Evolutionary conservation across 768 basidiomycete genomes (phyloP), one percentile per base, ranked within the genome.

Genomic region (Punctularia strigosozonata): DNA sequence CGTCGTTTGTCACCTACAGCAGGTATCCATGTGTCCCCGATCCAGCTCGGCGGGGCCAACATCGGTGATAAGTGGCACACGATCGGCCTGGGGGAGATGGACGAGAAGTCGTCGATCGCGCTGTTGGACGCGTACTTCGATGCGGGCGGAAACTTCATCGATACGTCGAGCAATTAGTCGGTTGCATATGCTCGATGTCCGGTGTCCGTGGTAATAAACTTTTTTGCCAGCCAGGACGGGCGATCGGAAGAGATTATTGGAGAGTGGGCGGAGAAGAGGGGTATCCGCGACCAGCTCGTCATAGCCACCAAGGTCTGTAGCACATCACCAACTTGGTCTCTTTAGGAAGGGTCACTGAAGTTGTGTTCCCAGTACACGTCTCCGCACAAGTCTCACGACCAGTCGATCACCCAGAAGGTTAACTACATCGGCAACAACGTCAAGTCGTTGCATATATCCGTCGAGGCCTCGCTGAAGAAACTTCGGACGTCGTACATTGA

Each of bases 31-130:
- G 71, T 72, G 13, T 73, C 71, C 2, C 69, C 71, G 0, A 49
- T 73, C 15, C 55, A 57, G 22, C 62, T 73, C 20, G 69, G 71
- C 3, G 69, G 59, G 3, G 65, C 67, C 67, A 67, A 56, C 51
- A 63, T 71, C 24, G 68, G 69, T 5, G 61, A 68, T 43, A 57
- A 63, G 36, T 69, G 68, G 68, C 48, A 45, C 0, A 15, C 49
- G 14, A 17, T 34, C 17, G 5, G 42, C 39, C 18, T 25, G n/a
- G 20, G 12, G 40, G n/a, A 12, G 12, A 8, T 17, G n/a, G n/a
- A n/a, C 7, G 40, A n/a, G 52, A 56, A 61, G 31, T 25, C 38
- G 31, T 46, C 54, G 13, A 64, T 65, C 47, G 50, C 61, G 50
- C 53, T 66, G 12, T 56, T 69, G 5, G 64, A 67, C 40, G 53